These are phyloP conservation scores for Aureobasidium subglaciale DNA, from an alignment of 2,329 filamentous ascomycete species.

Conservation along the genomic window DNA sequence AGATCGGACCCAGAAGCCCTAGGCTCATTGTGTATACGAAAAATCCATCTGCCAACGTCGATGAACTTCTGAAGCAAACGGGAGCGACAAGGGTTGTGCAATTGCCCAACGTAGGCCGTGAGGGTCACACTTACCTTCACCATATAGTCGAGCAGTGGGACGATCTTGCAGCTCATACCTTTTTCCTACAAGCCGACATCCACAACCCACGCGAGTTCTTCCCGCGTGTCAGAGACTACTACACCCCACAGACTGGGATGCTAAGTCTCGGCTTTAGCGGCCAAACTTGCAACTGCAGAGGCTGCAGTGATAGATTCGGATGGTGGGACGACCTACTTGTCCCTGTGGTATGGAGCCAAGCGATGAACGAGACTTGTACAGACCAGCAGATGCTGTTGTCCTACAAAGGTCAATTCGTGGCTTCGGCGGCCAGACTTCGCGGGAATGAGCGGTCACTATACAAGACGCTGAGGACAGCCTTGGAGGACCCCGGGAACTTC, in stretches of 20 bases:
- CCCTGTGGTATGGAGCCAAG: slow-evolving; percentile 16
- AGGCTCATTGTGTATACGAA: slow-evolving; percentile 30
- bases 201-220: slow-evolving; percentile 34
- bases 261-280: slow-evolving; percentile 37
- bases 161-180: slow-evolving; percentile 37
- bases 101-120: slow-evolving; percentile 37
- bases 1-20: slow-evolving; percentile 19
- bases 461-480: slow-evolving; percentile 22
- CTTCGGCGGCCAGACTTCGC: slow-evolving; percentile 37
- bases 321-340: slow-evolving; percentile 34
- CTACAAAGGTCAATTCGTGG: slow-evolving; percentile 44
- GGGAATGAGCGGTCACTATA: slow-evolving; percentile 31
- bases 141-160: slow-evolving; percentile 41
- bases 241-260: slow-evolving; percentile 37
- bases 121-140: slow-evolving; percentile 40
- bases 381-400: slow-evolving; percentile 29
- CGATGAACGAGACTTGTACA: slow-evolving; percentile 15
- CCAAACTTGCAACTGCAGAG: slow-evolving; percentile 34
- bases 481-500: too few relatives aligned
- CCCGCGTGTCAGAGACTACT: slow-evolving; percentile 34
- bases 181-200: slow-evolving; percentile 42
- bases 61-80: slow-evolving; percentile 21
- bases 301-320: slow-evolving; percentile 35
- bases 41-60: slow-evolving; percentile 22
- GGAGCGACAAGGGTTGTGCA: slow-evolving; percentile 24